These are phyloP conservation scores for Malassezia furfur DNA, from an alignment of 1,284 basidiomycete genomes.

Conservation along the genomic window DNA sequence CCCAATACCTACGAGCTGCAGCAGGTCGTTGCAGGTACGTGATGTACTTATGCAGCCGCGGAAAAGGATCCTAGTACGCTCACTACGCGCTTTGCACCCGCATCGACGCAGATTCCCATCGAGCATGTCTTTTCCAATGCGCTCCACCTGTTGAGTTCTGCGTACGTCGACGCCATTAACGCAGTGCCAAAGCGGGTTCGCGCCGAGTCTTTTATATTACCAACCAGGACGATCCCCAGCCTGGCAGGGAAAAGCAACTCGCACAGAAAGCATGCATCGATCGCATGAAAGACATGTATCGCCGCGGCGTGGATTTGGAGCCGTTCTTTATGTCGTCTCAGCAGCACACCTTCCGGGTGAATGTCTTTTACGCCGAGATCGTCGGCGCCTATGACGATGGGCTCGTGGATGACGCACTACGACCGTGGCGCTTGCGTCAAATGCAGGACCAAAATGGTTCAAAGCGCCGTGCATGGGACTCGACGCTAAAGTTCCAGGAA, in stretches of 20 bases:
- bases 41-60: neutral
- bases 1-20: constrained; percentile 51
- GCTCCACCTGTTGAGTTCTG: constrained; percentile 56
- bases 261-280: constrained; percentile 17
- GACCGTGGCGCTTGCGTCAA: constrained; percentile 16
- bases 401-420: constrained; percentile 19
- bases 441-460: constrained; percentile 16
- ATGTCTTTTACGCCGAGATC: constrained; percentile 58
- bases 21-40: constrained; percentile 58
- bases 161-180: constrained; percentile 44
- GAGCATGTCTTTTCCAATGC: constrained; percentile 58
- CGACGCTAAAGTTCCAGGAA: constrained; percentile 30
- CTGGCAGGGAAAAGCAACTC: constrained; percentile 10
- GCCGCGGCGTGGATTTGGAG: constrained; percentile 71
- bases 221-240: constrained; percentile 65
- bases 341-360: constrained; percentile 54
- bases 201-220: constrained; percentile 89
- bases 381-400: constrained; percentile 42
- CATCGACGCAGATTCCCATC: constrained; percentile 53
- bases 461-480: constrained; percentile 26
- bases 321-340: constrained; percentile 79
- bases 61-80: constrained; percentile 20
- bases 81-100: constrained; percentile 30
- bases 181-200: constrained; percentile 75
- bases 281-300: constrained; percentile 52